Percentiles rank a stretch among this genome's conserved stretches.
These are phyloP conservation scores for Limnanthes douglasii DNA, from an alignment of 345 rosid species.

Conservation along the genomic window DNA sequence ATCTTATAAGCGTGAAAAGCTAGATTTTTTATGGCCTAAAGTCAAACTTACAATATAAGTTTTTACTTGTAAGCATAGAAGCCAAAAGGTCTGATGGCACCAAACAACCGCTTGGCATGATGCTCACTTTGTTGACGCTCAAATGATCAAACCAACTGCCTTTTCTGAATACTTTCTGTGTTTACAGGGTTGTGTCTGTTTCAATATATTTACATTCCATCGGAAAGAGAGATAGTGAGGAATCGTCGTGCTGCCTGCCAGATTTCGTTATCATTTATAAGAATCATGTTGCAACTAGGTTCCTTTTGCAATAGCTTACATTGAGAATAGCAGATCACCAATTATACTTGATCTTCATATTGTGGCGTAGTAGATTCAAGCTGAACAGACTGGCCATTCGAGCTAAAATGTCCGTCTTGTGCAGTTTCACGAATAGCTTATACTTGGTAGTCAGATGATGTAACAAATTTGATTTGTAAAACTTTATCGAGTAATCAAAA, in stretches of 20 bases:
- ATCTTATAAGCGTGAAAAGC: no score
- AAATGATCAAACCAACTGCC: neutral
- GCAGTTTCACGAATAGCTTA: no score
- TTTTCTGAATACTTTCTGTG: neutral
- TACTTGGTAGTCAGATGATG: no score
- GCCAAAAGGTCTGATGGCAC: no score
- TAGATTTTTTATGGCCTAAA: no score
- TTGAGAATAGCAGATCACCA: neutral
- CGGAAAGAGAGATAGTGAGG: slow-evolving; percentile 33
- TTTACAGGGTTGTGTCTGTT: slow-evolving; percentile 51
- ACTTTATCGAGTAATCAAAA: no score
- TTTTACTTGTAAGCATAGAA: neutral
- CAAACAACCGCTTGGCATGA: no score
- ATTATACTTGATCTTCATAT: neutral
- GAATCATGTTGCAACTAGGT: neutral
- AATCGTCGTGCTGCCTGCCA: neutral
- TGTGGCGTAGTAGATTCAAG: slow-evolving; percentile 10
- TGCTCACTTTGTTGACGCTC: no score
- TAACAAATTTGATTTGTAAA: no score
- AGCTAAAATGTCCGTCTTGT: no score
- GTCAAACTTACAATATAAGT: no score
- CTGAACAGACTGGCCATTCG: no score
- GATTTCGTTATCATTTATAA: neutral
- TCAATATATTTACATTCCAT: slow-evolving; percentile 37
- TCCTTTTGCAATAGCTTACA: neutral